These are phyloP conservation scores for Henckelia pumila DNA, from an alignment of 257 asterid species.

Conservation along the genomic window DNA sequence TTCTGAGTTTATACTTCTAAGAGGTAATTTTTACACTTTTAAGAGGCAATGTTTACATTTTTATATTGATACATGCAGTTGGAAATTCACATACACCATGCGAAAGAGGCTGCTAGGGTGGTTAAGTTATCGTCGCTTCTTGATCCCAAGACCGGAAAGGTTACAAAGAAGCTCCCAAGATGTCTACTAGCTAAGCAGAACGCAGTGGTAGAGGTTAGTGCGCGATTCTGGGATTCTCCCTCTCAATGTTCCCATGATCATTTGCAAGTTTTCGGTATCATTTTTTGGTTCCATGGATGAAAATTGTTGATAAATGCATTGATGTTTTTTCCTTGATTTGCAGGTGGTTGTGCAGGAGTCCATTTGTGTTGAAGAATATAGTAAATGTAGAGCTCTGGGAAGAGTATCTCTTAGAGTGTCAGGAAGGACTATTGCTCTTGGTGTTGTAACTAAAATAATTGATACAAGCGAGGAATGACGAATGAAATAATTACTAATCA, in stretches of 20 bases:
- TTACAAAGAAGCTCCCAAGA: conserved; percentile 75
- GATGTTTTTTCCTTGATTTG: neutral
- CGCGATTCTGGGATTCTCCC: neutral
- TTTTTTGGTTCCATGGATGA: neutral
- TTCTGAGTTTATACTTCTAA: neutral
- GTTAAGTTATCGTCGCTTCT: conserved; percentile 65
- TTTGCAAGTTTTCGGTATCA: too few species aligned
- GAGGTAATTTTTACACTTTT: too few species aligned
- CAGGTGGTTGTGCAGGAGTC: conserved; percentile 67
- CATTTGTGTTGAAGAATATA: conserved; percentile 75
- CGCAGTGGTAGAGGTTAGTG: conserved; percentile 83
- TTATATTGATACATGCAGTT: conserved; percentile 42
- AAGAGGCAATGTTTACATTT: neutral
- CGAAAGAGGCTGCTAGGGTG: conserved; percentile 77
- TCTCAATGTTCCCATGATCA: neutral
- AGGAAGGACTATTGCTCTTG: conserved; percentile 87
- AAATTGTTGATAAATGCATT: neutral
- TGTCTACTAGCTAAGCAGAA: conserved; percentile 79
- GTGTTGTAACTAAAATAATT: conserved; percentile 57
- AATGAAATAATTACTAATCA: too few species aligned
- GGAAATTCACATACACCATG: conserved; percentile 85
- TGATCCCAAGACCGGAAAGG: conserved; percentile 83
- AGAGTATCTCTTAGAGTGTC: conserved; percentile 77
- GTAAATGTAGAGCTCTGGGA: conserved; percentile 68
- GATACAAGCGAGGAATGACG: too few species aligned